Percentiles rank a stretch among this genome's conserved stretches.
phyloP scores from a whole-genome alignment of 768 basidiomycete genomes.

The Tricholoma flavovirens region DNA sequence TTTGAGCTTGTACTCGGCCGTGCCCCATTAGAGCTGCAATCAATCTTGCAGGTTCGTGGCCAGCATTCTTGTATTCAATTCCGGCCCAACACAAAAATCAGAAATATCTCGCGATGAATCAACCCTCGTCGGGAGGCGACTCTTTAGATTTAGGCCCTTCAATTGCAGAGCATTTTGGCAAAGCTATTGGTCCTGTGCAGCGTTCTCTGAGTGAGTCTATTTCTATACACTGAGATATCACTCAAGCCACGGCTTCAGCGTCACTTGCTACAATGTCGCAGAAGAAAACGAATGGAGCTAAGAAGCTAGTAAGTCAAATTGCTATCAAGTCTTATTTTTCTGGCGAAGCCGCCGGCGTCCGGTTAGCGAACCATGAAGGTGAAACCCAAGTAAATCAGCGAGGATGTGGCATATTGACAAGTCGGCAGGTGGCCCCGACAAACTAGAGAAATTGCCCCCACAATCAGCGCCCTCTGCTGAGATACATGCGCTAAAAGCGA shows the following conservation, averaged over 20 bases:
- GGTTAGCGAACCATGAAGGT: slow-evolving; percentile 65
- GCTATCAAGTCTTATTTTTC: slow-evolving; percentile 87
- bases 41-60: slow-evolving; percentile 73
- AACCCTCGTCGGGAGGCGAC: slow-evolving; percentile 62
- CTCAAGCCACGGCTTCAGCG: slow-evolving; percentile 28
- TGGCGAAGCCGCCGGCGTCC: slow-evolving; percentile 80
- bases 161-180: slow-evolving; percentile 81
- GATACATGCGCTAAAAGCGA: slow-evolving; percentile 57
- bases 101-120: slow-evolving; percentile 84
- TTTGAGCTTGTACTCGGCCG: slow-evolving; percentile 81
- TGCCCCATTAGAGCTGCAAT: slow-evolving; percentile 89
- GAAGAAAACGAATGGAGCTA: slow-evolving; percentile 78
- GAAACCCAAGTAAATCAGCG: slow-evolving; percentile 14
- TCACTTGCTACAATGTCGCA: slow-evolving; percentile 49
- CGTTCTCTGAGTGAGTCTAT: slow-evolving; percentile 59
- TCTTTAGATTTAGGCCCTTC: slow-evolving; percentile 89
- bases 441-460: slow-evolving; percentile 58
- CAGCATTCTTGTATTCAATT: neutral
- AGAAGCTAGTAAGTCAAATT: slow-evolving; percentile 77
- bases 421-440: slow-evolving; percentile 40
- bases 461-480: slow-evolving; percentile 54
- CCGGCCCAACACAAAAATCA: slow-evolving; percentile 24
- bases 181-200: slow-evolving; percentile 71
- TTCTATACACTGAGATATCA: neutral
- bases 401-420: neutral